These are phyloP conservation scores for Kockovaella imperatae DNA, from an alignment of 768 basidiomycete species.

Conservation along the genomic window DNA sequence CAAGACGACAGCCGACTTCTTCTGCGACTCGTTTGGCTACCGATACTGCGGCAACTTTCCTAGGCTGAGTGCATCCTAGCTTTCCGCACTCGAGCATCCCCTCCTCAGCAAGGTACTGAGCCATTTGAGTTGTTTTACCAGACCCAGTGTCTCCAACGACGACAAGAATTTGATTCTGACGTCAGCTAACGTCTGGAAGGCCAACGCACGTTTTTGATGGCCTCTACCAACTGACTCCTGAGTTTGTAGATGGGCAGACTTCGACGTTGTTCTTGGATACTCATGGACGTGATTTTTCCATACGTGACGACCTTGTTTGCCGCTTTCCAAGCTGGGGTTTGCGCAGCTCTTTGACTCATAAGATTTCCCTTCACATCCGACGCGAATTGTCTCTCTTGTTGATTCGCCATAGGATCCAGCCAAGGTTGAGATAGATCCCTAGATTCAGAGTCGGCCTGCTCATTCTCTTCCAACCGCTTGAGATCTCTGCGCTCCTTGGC, in stretches of 20 bases:
- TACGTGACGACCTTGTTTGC: conserved; percentile 88
- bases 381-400: conserved; percentile 78
- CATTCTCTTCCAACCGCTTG: conserved; percentile 87
- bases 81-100: conserved; percentile 83
- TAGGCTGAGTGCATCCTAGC: conserved; percentile 96
- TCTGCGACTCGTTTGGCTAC: conserved; percentile 97
- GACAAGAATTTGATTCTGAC: conserved; percentile 88
- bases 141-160: conserved; percentile 98
- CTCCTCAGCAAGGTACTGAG: conserved; percentile 90
- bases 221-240: conserved; percentile 77
- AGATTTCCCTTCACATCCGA: conserved; percentile 68
- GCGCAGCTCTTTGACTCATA: conserved; percentile 63
- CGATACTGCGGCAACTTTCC: conserved; percentile 98
- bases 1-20: conserved; percentile 94
- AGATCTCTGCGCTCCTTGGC: conserved; percentile 93
- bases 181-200: conserved; percentile 6
- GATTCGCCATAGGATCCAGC: conserved; percentile 95
- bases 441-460: conserved; percentile 85
- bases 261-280: conserved; percentile 88
- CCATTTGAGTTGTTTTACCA: conserved; percentile 99
- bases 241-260: conserved; percentile 92
- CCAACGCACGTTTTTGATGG: conserved; percentile 68
- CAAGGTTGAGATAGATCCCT: conserved; percentile 93
- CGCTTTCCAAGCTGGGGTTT: conserved; percentile 84
- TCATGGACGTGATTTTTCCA: conserved; percentile 80